Base-by-base conservation (phyloP, 2,329 filamentous ascomycete species). In the Neonectria sp. region DNA sequence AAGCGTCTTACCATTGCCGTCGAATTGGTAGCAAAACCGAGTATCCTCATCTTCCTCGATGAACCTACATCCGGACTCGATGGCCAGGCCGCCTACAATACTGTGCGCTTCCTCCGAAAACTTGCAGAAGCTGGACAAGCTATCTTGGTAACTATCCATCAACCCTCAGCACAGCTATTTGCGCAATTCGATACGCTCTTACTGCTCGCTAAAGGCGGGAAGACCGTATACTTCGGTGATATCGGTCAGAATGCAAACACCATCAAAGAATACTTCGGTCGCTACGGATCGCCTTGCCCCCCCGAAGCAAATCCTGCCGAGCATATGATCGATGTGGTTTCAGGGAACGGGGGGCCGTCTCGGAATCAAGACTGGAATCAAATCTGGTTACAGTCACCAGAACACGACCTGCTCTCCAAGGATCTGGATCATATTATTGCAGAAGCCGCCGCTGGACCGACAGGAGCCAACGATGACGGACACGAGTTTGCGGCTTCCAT, bases 401-500 rank as follows among this genome's bases (percentile, higher is more conserved):
- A 93, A 73, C 86, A 90, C 69, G 80, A 21, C 21, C 21, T 21
- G 21, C 21, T 21, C 21, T 21, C 21, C 21, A 21, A 21, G 21
- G 21, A 21, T 21, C 21, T 21, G 21, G 21, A 21, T 21, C 21
- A 83, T 0, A 21, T 21, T 21, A 21, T 21, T 21, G 21, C 21
- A 21, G 21, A 21, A 21, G 21, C 21, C 21, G 21, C 21, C 21
- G 21, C 21, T 21, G 21, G 21, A 21, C 21, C 21, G 21, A 21
- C 21, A 21, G 21, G 21, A 21, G 21, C 21, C 21, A 21, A 21
- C 21, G 21, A 79, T 27, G 83, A 86, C 57, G 92, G 89, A 67
- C 85, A 89, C 57, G 92, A 95, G 78, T 95, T 94, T 69, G 93
- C 93, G 0, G 90, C 89, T 6, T 86, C 91, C 0, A 88, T 95